A percentile compares a stretch with the other conserved stretches of the same genome.
phyloP scores from a whole-genome alignment of 805 yeast species.

The Clavispora phyllophila region DNA sequence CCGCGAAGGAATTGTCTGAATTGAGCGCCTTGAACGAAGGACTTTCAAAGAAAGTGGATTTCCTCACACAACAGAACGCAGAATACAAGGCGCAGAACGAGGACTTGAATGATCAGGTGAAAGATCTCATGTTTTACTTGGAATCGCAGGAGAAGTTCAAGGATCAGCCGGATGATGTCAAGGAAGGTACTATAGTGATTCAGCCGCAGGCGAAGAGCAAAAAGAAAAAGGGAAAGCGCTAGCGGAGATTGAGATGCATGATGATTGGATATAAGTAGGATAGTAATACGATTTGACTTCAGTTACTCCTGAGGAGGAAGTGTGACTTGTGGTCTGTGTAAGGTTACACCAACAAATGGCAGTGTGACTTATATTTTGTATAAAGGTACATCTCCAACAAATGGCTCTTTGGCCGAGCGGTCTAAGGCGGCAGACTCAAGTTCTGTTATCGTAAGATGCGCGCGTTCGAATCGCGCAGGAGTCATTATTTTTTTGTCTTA shows the following conservation, averaged over 20 bases:
- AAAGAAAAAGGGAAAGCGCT: conserved; percentile 8
- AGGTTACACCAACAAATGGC: no score
- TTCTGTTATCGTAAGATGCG: conserved; percentile 8
- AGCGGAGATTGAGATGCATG: not conserved
- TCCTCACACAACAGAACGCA: conserved; percentile 21
- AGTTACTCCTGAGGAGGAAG: no score
- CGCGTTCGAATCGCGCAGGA: conserved; percentile 12
- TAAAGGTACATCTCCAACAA: no score
- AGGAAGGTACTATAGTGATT: conserved; percentile 62
- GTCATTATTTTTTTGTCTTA: conserved; percentile 3
- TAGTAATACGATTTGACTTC: not conserved
- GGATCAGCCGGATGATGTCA: conserved; percentile 65
- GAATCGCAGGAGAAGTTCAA: conserved; percentile 70
- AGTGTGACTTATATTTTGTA: no score
- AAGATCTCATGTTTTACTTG: conserved; percentile 75
- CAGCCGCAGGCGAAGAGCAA: conserved; percentile 18
- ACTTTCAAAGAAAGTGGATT: conserved; percentile 35
- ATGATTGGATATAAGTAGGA: not conserved
- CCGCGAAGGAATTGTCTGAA: conserved; percentile 29
- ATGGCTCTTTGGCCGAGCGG: conserved; percentile 11
- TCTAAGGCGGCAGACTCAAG: conserved; percentile 6
- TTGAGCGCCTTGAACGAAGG: conserved; percentile 34
- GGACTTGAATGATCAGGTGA: conserved; percentile 58
- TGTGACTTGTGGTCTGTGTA: no score
- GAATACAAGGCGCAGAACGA: conserved; percentile 34